Evolutionary conservation across 1,284 basidiomycete genomes (phyloP).

Genomic region (Puccinia triticina): DNA sequence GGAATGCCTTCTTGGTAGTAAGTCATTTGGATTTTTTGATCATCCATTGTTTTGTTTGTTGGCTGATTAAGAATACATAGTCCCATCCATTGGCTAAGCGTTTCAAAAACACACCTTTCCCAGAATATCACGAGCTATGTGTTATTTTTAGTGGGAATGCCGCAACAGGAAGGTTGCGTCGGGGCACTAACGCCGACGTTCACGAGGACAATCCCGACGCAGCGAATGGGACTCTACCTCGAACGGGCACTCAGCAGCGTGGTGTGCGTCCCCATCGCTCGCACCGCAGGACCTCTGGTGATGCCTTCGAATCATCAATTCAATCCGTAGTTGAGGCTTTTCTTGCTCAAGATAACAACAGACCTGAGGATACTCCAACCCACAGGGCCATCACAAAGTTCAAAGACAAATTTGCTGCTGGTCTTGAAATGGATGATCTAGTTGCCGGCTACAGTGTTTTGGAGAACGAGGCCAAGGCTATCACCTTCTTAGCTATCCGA

Average conservation of each 20-base stretch:
- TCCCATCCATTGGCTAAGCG: not conserved
- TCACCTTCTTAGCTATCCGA: not conserved
- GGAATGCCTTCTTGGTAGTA: not conserved
- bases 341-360: not conserved
- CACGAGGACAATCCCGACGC: too few species aligned
- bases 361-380: not conserved
- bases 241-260: too few species aligned
- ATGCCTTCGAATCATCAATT: too few species aligned
- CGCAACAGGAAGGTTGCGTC: not conserved
- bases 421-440: not conserved
- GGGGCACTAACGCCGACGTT: too few species aligned
- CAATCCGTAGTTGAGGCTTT: not conserved
- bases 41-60: not conserved
- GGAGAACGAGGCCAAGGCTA: not conserved
- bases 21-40: not conserved
- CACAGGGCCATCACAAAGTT: not conserved
- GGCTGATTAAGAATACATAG: not conserved
- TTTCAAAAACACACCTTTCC: constrained; percentile 17
- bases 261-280: too few species aligned
- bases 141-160: not conserved
- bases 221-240: too few species aligned
- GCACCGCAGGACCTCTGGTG: too few species aligned
- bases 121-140: not conserved
- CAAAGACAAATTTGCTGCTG: not conserved
- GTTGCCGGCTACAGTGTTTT: not conserved